Evolutionary conservation across 1,139 yeast genomes (phyloP).

Genomic region (Suhomyces ambrosiae): DNA sequence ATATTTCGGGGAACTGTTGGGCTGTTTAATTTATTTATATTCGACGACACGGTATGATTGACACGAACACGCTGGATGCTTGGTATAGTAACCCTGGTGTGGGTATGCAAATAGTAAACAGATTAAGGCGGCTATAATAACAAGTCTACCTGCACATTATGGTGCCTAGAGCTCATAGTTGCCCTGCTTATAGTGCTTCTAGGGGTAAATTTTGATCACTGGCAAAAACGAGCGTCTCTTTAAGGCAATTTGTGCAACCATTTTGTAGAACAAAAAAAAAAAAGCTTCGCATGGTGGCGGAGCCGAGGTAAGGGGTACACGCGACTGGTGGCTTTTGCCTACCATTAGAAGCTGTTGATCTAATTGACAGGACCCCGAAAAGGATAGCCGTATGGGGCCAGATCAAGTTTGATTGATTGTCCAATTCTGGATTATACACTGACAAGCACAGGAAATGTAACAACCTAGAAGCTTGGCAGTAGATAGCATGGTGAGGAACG

Average conservation of each 20-base stretch:
- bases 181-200: neutral
- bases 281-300: conserved; percentile 8
- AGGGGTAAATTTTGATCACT: conserved; percentile 12
- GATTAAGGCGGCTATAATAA: conserved; percentile 5
- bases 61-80: conserved; percentile 13
- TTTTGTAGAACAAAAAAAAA: neutral
- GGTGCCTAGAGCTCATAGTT: conserved; percentile 9
- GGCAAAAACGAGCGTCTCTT: conserved; percentile 4
- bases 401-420: too few species aligned
- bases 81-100: conserved; percentile 8
- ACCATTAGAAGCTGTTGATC: too few species aligned
- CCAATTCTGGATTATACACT: too few species aligned
- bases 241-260: conserved; percentile 10
- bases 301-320: conserved; percentile 10
- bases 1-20: neutral
- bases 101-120: conserved; percentile 10
- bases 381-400: too few species aligned
- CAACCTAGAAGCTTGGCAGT: too few species aligned
- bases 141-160: neutral
- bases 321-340: neutral
- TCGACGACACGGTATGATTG: conserved; percentile 1
- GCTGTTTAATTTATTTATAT: conserved; percentile 8
- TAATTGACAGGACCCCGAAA: too few species aligned
- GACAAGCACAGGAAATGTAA: too few species aligned
- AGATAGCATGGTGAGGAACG: too few species aligned